phyloP scores from a whole-genome alignment of 306 rosid species.

The Vigna unguiculata region DNA sequence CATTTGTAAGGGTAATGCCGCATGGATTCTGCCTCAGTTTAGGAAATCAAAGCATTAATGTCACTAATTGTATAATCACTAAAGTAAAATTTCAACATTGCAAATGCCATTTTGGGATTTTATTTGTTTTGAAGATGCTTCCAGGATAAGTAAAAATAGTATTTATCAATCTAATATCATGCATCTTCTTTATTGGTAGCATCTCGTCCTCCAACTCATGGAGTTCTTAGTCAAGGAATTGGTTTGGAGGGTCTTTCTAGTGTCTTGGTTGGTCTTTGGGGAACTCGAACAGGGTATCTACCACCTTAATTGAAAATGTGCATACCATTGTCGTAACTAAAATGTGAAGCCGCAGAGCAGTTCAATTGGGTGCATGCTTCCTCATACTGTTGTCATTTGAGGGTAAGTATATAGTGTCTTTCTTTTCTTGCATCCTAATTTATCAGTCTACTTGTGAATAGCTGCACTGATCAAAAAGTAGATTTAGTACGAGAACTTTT shows the following conservation, averaged over 20 bases:
- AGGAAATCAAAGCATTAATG: slow-evolving; percentile 11
- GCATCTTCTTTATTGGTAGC: slow-evolving; percentile 97
- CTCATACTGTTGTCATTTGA: slow-evolving; percentile 83
- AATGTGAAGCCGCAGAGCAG: slow-evolving; percentile 99
- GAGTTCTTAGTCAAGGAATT: slow-evolving; percentile 93
- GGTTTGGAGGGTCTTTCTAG: slow-evolving; percentile 96
- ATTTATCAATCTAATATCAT: slow-evolving; percentile 52
- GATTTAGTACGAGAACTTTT: slow-evolving; percentile 3
- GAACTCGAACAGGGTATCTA: slow-evolving; percentile 94
- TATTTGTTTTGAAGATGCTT: slow-evolving; percentile 7
- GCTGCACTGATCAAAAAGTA: not conserved
- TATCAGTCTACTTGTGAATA: slow-evolving; percentile 29
- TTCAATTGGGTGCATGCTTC: slow-evolving; percentile 84
- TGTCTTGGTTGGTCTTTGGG: slow-evolving; percentile 98
- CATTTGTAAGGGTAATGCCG: slow-evolving; percentile 1
- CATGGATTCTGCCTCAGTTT: slow-evolving; percentile 12
- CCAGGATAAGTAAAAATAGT: slow-evolving; percentile 7
- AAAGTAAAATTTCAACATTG: not conserved
- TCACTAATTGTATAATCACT: slow-evolving; percentile 1
- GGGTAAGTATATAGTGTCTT: slow-evolving; percentile 60
- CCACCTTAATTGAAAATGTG: slow-evolving; percentile 92
- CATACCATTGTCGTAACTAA: slow-evolving; percentile 98
- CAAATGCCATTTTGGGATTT: slow-evolving; percentile 3
- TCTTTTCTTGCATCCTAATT: slow-evolving; percentile 42
- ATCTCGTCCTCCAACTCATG: slow-evolving; percentile 96